Conservation (phyloP, 345 rosid species). For the Aurinia saxatilis region DNA sequence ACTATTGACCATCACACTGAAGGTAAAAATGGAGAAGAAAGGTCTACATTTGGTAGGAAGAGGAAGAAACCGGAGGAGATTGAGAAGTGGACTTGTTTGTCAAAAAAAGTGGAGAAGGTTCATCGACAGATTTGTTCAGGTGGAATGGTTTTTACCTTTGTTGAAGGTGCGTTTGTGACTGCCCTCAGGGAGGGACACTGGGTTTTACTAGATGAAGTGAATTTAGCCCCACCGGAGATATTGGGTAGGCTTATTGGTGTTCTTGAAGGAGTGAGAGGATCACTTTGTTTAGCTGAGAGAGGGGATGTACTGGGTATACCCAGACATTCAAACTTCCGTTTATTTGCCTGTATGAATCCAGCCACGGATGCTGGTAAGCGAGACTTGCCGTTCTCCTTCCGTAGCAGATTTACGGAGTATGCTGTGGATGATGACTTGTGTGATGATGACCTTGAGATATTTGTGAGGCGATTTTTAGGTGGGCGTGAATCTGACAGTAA, state of each 20-base stretch:
- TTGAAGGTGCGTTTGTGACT: conserved; percentile 88
- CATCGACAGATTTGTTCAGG: conserved; percentile 52
- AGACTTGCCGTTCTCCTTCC: conserved; percentile 67
- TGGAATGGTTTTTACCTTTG: conserved; percentile 87
- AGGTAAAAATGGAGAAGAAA: conserved; percentile 15
- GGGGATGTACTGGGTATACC: conserved; percentile 67
- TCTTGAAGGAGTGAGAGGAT: conserved; percentile 86
- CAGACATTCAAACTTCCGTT: conserved; percentile 70
- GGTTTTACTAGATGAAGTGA: conserved; percentile 96
- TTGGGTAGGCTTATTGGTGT: conserved; percentile 86
- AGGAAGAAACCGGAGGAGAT: conserved; percentile 50
- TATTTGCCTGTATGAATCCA: conserved; percentile 97
- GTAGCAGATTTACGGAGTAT: conserved; percentile 83
- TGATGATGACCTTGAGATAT: conserved; percentile 65
- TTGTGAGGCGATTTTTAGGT: conserved; percentile 62
- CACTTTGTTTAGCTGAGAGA: conserved; percentile 92
- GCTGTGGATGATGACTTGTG: conserved; percentile 77
- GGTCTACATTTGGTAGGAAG: conserved; percentile 44
- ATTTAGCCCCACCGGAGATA: conserved; percentile 92
- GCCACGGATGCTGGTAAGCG: conserved; percentile 99
- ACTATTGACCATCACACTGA: conserved; percentile 29
- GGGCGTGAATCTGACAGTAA: conserved; percentile 44
- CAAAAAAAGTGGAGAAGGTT: conserved; percentile 46
- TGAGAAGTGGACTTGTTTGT: conserved; percentile 47
- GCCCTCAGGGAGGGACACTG: conserved; percentile 87